Conservation (phyloP, 768 basidiomycete species). For the Cystobasidium tubakii region DNA sequence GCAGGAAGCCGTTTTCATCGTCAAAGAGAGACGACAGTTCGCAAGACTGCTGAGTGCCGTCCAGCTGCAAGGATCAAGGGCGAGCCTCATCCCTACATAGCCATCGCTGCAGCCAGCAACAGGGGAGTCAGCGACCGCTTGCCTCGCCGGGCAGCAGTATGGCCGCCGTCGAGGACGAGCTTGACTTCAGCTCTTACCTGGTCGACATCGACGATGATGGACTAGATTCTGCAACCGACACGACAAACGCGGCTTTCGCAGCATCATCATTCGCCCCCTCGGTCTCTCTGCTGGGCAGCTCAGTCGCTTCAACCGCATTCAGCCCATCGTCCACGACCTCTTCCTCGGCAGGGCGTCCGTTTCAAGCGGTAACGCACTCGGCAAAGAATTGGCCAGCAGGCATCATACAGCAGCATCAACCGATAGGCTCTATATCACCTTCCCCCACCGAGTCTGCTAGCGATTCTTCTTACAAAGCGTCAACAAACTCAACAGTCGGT, state of each 20-base stretch:
- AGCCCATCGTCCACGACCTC: background rate
- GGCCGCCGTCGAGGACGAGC: constrained; percentile 21
- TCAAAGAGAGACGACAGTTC: background rate
- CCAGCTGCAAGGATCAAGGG: background rate
- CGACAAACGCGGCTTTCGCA: background rate
- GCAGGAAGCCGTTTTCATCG: background rate
- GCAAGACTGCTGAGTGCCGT: background rate
- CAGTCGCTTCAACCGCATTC: background rate
- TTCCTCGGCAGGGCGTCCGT: background rate
- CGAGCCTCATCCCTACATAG: background rate
- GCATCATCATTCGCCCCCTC: background rate
- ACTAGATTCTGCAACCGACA: background rate
- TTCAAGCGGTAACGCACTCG: background rate
- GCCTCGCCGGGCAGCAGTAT: background rate
- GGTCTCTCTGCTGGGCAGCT: background rate
- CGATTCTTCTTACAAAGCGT: constrained; percentile 17
- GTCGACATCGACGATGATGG: constrained; percentile 28
- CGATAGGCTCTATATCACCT: background rate
- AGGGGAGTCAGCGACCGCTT: too few species aligned
- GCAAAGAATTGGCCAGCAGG: constrained; percentile 16
- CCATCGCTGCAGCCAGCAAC: too few species aligned
- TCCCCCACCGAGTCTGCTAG: constrained; percentile 14
- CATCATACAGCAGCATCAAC: background rate
- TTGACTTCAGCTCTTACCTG: constrained; percentile 35
- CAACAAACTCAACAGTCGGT: background rate